Evolutionary conservation across 352 stramenopile genomes (phyloP).

Genomic region (Pythium scleroteichum): DNA sequence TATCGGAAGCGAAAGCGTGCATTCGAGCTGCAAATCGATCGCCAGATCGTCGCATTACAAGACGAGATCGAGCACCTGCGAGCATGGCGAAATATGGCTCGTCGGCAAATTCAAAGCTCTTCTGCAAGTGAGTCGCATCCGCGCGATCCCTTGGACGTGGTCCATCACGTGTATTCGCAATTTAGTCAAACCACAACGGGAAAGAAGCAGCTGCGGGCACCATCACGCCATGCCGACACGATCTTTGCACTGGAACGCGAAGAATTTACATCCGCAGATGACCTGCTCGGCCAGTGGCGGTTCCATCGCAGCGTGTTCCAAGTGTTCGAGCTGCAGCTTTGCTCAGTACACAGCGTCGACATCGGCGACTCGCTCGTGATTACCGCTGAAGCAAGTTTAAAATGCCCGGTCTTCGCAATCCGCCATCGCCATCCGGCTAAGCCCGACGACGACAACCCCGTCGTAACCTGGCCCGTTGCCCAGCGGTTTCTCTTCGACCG

Average conservation of each 20-base stretch:
- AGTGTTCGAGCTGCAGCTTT: constrained; percentile 38
- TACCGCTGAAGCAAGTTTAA: neutral
- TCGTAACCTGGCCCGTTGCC: constrained; percentile 34
- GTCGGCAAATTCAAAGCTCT: neutral
- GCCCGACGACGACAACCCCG: constrained; percentile 26
- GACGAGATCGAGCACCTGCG: constrained; percentile 40
- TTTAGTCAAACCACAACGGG: neutral
- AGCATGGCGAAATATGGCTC: neutral
- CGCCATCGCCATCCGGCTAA: too few species aligned
- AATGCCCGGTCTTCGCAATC: constrained; percentile 3
- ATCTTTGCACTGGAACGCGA: constrained; percentile 32
- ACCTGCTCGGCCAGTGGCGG: constrained; percentile 41
- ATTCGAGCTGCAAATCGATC: constrained; percentile 35
- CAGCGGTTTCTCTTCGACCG: constrained; percentile 52
- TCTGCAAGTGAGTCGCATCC: too few species aligned
- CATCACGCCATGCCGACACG: constrained; percentile 4
- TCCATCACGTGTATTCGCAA: neutral
- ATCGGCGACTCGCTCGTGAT: constrained; percentile 35
- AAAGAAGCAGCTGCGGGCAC: neutral
- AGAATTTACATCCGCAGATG: constrained; percentile 46
- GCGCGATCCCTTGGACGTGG: constrained; percentile 4
- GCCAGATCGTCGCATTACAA: constrained; percentile 37
- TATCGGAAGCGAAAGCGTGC: constrained; percentile 59
- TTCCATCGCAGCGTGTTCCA: constrained; percentile 49
- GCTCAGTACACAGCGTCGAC: constrained; percentile 35